Percentiles rank a stretch among this genome's conserved stretches.
Evolutionary conservation across 192 early-diverging fungal genomes (phyloP).

Genomic region (Chytriomyces confervae): DNA sequence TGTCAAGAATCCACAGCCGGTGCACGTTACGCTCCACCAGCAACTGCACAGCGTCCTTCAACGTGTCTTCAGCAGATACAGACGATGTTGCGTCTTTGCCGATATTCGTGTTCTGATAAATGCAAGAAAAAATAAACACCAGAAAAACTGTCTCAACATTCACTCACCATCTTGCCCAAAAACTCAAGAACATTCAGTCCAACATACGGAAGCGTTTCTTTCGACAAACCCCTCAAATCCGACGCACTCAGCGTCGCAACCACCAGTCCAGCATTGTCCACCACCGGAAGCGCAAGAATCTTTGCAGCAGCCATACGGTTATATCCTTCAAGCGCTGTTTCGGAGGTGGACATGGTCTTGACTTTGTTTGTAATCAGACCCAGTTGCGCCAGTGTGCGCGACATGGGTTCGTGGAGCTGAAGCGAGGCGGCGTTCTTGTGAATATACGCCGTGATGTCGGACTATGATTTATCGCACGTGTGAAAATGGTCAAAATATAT

Average conservation of each 20-base stretch:
- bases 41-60: conserved; percentile 45
- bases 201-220: conserved; percentile 50
- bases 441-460: conserved; percentile 64
- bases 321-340: conserved; percentile 60
- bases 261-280: conserved; percentile 52
- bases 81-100: neutral
- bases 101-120: neutral
- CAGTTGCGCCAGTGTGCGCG: conserved; percentile 44
- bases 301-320: conserved; percentile 57
- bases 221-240: conserved; percentile 59
- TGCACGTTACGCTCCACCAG: conserved; percentile 58
- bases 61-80: conserved; percentile 38
- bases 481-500: too few relatives aligned
- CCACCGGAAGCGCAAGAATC: conserved; percentile 62
- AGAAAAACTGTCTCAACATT: too few relatives aligned
- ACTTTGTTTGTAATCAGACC: conserved; percentile 33
- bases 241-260: conserved; percentile 54
- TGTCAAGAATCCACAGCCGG: conserved; percentile 63
- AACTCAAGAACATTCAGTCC: conserved; percentile 56
- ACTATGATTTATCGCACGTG: neutral
- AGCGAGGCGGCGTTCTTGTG: conserved; percentile 1
- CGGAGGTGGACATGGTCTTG: conserved; percentile 44
- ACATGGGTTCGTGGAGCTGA: conserved; percentile 42
- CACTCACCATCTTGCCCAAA: conserved; percentile 52
- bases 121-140: neutral